phyloP scores from a whole-genome alignment of 2,329 filamentous ascomycete genomes.

The Ophiostoma fasciatum region DNA sequence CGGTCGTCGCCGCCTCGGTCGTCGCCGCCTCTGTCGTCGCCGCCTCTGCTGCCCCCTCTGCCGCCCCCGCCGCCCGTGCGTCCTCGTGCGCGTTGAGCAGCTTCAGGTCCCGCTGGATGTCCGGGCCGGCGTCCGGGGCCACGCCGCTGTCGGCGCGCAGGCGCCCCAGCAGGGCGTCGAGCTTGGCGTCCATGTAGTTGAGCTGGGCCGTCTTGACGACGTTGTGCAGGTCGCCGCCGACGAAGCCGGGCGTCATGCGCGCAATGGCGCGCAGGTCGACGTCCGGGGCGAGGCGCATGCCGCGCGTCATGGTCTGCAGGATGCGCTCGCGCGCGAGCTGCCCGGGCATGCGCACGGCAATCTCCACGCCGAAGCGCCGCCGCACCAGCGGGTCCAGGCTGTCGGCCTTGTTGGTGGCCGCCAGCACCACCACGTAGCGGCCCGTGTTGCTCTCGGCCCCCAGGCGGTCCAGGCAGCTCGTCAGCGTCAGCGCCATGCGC shows the following conservation, averaged over 20 bases:
- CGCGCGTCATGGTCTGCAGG: conserved; percentile 54
- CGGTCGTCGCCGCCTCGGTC: conserved; percentile 5
- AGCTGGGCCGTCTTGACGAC: conserved; percentile 30
- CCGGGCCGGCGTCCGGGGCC: neutral
- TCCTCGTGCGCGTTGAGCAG: conserved; percentile 5
- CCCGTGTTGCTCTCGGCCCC: conserved; percentile 41
- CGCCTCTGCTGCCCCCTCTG: neutral
- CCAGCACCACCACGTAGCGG: conserved; percentile 63
- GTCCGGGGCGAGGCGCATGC: conserved; percentile 48
- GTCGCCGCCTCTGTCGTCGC: conserved; percentile 10
- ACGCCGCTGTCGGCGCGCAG: conserved; percentile 1
- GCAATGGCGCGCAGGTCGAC: conserved; percentile 63
- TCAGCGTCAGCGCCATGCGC: conserved; percentile 67
- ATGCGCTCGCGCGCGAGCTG: conserved; percentile 66
- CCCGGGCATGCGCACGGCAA: conserved; percentile 79
- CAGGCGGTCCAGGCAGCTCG: conserved; percentile 76
- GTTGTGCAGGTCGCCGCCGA: conserved; percentile 72
- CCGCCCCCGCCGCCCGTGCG: neutral
- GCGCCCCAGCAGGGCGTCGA: neutral
- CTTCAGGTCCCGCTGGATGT: neutral
- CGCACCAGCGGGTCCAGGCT: conserved; percentile 64
- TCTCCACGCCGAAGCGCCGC: conserved; percentile 66
- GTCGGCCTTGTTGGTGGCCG: conserved; percentile 79
- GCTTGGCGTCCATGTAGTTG: conserved; percentile 2
- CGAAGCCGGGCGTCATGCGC: conserved; percentile 79